Evolutionary conservation across 2,329 filamentous ascomycete species (phyloP), one percentile per base, ranked within the genome.

Genomic region (Calonectria hongkongensis): DNA sequence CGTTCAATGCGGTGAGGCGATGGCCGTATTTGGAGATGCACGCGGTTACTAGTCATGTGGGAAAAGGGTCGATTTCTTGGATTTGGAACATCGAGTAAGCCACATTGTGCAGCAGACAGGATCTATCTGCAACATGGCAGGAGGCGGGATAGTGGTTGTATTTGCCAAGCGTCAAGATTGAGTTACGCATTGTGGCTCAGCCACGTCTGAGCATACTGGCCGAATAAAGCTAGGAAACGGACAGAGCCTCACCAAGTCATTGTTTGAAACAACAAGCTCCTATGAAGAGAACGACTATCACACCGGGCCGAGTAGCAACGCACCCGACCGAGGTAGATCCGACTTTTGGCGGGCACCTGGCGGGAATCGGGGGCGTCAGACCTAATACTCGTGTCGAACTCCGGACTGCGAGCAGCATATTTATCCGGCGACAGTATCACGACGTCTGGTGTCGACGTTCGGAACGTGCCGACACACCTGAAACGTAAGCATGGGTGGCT

Each of bases 381-480:
- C 28, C 21, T 54, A 47, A 30, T 41, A 25, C 18, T 67, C 39
- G 21, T 48, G 6, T 71, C 47, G 45, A 56, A 54, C 33, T 69
- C 25, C 56, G 48, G 18, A 28, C 45, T 51, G 25, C 36, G 41
- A 16, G 27, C 25, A 64, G 12, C 25, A 18, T 69, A 63, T 51
- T 63, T 63, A 48, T 60, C 58, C 66, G 41, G 41, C 27, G 18
- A 47, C 43, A 33, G 54, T 30, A 64, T 62, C 45, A 60, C 60
- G 48, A 41, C 30, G 48, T 13, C 43, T 56, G 68, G 71, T 68
- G 30, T 50, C 41, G 54, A 62, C 66, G 71, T 64, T 75, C 71
- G 72, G 70, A 62, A 76, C 64, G 70, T 76, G 50, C 62, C 74
- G 75, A 72, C 69, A 60, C 66, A 79, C 77, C 77, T 79, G 77